Percentiles rank a stretch among this genome's conserved stretches.
These are phyloP conservation scores for Metschnikowia rubicola DNA, from an alignment of 805 yeast species.

Conservation along the genomic window DNA sequence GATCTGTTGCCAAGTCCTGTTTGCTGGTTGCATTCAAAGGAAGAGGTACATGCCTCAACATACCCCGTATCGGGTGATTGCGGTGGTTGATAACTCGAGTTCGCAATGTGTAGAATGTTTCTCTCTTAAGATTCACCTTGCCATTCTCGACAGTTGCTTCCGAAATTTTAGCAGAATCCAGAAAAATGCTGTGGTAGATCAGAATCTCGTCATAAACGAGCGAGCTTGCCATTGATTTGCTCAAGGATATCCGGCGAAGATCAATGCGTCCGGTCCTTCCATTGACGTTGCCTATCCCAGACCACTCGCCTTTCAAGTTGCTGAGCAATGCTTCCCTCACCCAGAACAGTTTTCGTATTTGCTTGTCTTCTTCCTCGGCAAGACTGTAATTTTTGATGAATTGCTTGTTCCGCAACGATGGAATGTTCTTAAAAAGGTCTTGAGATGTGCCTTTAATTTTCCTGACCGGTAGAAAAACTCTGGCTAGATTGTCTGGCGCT, in stretches of 20 bases:
- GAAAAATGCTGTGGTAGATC: constrained; percentile 30
- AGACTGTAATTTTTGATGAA: constrained; percentile 56
- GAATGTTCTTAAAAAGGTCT: constrained; percentile 53
- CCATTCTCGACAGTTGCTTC: constrained; percentile 24
- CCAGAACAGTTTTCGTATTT: constrained; percentile 75
- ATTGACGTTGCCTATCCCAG: constrained; percentile 21
- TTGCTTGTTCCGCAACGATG: constrained; percentile 68
- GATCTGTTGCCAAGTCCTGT: constrained; percentile 38
- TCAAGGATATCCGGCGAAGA: constrained; percentile 60
- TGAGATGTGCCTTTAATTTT: constrained; percentile 45
- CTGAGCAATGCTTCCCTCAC: constrained; percentile 62
- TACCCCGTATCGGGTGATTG: constrained; percentile 43
- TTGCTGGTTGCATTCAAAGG: constrained; percentile 11
- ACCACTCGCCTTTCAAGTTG: constrained; percentile 67
- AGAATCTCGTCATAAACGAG: constrained; percentile 49
- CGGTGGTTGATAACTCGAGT: constrained; percentile 51
- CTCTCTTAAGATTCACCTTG: constrained; percentile 23
- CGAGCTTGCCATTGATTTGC: constrained; percentile 55
- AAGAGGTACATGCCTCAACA: constrained; percentile 58
- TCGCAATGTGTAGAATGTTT: constrained; percentile 49
- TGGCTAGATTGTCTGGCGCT: constrained; percentile 30
- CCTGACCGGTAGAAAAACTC: constrained; percentile 70
- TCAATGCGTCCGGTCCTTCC: constrained; percentile 57
- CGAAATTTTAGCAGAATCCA: constrained; percentile 12
- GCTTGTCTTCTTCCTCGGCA: constrained; percentile 52